These are phyloP conservation scores for Cephalotrichum gorgonifer DNA, from an alignment of 2,329 filamentous ascomycete species.

Conservation along the genomic window DNA sequence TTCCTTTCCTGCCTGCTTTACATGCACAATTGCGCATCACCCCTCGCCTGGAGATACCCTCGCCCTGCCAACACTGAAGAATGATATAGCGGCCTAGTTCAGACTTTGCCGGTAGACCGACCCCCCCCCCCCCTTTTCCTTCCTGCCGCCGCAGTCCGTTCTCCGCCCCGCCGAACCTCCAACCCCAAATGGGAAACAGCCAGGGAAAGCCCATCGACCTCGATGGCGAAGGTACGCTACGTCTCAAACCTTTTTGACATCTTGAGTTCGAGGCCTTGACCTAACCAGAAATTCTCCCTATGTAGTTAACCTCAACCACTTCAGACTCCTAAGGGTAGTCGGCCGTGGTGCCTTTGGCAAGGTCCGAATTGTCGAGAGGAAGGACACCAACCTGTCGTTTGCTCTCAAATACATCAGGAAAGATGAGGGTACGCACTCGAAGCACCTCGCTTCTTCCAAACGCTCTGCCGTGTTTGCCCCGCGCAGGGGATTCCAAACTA, in stretches of 20 bases:
- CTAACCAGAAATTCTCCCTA: not conserved
- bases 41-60: no score
- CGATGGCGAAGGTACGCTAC: conserved; percentile 70
- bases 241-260: not conserved
- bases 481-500: not conserved
- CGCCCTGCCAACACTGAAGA: not conserved
- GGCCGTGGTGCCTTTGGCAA: conserved; percentile 98
- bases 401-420: conserved; percentile 97
- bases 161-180: not conserved
- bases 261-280: not conserved
- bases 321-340: conserved; percentile 87
- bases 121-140: no score
- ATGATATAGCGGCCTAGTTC: not conserved
- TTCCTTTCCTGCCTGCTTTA: not conserved
- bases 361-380: conserved; percentile 95
- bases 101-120: not conserved
- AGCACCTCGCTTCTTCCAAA: not conserved
- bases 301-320: conserved; percentile 92
- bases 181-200: conserved; percentile 72
- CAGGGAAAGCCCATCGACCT: conserved; percentile 89
- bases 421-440: conserved; percentile 70
- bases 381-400: conserved; percentile 88
- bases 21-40: not conserved
- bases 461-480: not conserved
- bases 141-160: not conserved